phyloP scores from a whole-genome alignment of 2,329 filamentous ascomycete genomes.

The Colletotrichum tropicicola region DNA sequence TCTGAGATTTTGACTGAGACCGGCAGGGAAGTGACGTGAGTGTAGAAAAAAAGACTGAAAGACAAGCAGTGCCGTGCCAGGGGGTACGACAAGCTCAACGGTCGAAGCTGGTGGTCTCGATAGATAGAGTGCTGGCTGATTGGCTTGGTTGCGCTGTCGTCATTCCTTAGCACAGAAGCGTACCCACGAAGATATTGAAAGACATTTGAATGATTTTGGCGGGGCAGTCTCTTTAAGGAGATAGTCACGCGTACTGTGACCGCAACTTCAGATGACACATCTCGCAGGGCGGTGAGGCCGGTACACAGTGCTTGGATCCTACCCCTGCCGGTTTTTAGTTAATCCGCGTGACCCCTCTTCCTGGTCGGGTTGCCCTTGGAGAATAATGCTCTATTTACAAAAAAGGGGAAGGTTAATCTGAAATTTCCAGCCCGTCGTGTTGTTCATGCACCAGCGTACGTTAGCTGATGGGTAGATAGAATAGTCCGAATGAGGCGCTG shows the following conservation, averaged over 20 bases:
- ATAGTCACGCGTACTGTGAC: conserved; percentile 13
- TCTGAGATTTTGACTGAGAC: conserved; percentile 9
- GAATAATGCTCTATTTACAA: neutral
- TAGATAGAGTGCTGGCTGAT: conserved; percentile 6
- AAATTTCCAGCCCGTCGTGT: neutral
- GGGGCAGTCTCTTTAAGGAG: conserved; percentile 20
- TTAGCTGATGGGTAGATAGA: neutral
- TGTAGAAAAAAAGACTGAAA: neutral
- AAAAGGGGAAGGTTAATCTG: neutral
- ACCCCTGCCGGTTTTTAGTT: conserved; percentile 19
- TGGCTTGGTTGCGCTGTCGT: conserved; percentile 27
- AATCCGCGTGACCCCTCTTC: conserved; percentile 1
- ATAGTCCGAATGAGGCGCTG: neutral
- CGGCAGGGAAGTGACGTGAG: neutral
- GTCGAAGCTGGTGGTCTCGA: neutral
- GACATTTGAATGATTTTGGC: conserved; percentile 21
- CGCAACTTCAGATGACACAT: conserved; percentile 13
- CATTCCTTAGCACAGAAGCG: conserved; percentile 18
- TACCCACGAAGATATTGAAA: conserved; percentile 27
- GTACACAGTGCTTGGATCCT: conserved; percentile 8
- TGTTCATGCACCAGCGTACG: neutral
- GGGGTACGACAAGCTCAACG: neutral
- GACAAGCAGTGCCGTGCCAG: neutral
- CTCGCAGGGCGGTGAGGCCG: neutral
- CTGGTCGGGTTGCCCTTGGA: neutral